These are phyloP conservation scores for Ascochyta clinopodiicola DNA, from an alignment of 2,329 filamentous ascomycete species.

Conservation along the genomic window DNA sequence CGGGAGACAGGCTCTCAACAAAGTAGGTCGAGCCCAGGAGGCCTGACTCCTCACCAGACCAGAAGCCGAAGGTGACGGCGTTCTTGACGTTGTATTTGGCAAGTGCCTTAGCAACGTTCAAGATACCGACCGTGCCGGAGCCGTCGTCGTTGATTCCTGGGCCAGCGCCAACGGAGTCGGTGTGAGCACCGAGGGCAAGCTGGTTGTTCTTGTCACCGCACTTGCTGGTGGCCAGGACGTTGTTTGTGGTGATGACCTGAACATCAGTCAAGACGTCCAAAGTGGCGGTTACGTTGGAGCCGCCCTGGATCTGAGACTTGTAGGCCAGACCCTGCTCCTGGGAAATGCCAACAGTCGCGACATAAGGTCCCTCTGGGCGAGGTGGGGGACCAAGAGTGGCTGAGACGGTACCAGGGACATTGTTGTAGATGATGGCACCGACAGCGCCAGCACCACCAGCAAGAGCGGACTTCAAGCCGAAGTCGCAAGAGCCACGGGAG, in stretches of 20 bases:
- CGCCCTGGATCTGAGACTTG: conserved; percentile 59
- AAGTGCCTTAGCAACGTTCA: conserved; percentile 48
- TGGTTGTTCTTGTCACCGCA: conserved; percentile 45
- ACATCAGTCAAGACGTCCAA: conserved; percentile 55
- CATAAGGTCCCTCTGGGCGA: conserved; percentile 60
- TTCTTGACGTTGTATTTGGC: conserved; percentile 52
- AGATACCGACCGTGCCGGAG: conserved; percentile 44
- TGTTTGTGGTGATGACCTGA: conserved; percentile 56
- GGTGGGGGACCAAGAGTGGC: conserved; percentile 73
- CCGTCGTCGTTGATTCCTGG: conserved; percentile 53
- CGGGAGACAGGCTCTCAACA: conserved; percentile 32
- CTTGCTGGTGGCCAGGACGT: conserved; percentile 48
- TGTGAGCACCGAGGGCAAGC: conserved; percentile 48
- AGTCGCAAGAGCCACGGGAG: conserved; percentile 72
- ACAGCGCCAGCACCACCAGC: conserved; percentile 74
- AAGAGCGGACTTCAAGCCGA: conserved; percentile 72
- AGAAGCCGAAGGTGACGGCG: conserved; percentile 50
- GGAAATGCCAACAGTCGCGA: conserved; percentile 73
- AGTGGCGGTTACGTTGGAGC: conserved; percentile 46
- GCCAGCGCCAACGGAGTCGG: conserved; percentile 45
- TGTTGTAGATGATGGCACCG: conserved; percentile 78
- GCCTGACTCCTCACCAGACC: conserved; percentile 49
- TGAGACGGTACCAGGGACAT: conserved; percentile 60
- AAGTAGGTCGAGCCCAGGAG: conserved; percentile 47
- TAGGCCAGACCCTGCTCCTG: conserved; percentile 65